These are phyloP conservation scores for Macroventuria anomochaeta DNA, from an alignment of 2,329 filamentous ascomycete genomes.

Conservation along the genomic window DNA sequence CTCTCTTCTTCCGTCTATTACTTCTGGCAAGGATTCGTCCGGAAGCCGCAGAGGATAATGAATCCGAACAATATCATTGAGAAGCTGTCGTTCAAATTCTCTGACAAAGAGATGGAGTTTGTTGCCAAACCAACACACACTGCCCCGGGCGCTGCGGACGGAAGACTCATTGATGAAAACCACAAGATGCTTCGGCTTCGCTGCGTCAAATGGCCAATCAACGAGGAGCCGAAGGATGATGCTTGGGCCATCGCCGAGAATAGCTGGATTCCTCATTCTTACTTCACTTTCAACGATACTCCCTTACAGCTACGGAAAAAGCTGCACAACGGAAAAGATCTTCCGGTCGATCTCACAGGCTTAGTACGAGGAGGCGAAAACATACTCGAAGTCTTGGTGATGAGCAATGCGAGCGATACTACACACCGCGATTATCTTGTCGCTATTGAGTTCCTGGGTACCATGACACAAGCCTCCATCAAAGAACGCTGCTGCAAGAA, in stretches of 20 bases:
- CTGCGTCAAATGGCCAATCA: conserved; percentile 59
- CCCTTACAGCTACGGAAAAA: conserved; percentile 67
- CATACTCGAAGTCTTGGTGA: conserved; percentile 58
- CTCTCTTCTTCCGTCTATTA: conserved; percentile 58
- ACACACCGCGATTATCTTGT: conserved; percentile 61
- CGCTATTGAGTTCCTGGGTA: conserved; percentile 73
- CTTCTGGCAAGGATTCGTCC: conserved; percentile 60
- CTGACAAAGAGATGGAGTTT: conserved; percentile 43
- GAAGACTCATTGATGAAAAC: conserved; percentile 55
- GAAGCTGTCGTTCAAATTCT: conserved; percentile 57
- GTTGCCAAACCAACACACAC: conserved; percentile 47
- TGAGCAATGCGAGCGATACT: conserved; percentile 40
- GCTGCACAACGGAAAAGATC: conserved; percentile 74
- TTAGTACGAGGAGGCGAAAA: conserved; percentile 68
- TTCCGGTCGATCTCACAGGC: conserved; percentile 75
- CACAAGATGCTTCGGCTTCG: conserved; percentile 72
- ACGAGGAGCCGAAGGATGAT: conserved; percentile 49
- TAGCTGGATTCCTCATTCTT: conserved; percentile 72
- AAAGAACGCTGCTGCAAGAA: conserved; percentile 31
- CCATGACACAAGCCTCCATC: conserved; percentile 54
- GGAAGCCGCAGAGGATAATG: conserved; percentile 54
- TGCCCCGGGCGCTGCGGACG: conserved; percentile 33
- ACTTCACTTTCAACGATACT: conserved; percentile 69
- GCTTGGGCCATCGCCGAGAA: conserved; percentile 70
- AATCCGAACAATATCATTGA: conserved; percentile 49